Evolutionary conservation across 129 eudicot genomes (phyloP).

Genomic region (Chrysanthemum makinoi): DNA sequence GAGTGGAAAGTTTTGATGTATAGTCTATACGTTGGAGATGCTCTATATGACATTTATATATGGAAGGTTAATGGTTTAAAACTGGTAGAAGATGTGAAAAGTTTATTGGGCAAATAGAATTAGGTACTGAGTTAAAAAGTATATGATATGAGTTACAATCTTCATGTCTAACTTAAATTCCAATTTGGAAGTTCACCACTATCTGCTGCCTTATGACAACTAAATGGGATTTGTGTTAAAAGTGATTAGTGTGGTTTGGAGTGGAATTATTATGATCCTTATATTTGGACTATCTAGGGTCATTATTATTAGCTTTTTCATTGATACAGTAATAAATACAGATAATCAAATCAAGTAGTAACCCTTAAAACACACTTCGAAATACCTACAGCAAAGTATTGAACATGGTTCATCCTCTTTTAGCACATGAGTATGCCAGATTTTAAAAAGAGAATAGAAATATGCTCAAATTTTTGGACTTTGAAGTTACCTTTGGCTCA

Average conservation of each 20-base stretch:
- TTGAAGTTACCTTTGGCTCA: constrained; percentile 8
- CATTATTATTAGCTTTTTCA: too few species aligned
- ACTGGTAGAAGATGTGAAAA: neutral
- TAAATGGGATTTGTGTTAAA: neutral
- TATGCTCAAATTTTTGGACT: neutral
- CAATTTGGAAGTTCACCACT: neutral
- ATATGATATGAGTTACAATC: too few species aligned
- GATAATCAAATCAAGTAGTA: too few species aligned
- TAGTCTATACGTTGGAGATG: too few species aligned
- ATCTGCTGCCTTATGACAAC: neutral
- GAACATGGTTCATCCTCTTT: neutral
- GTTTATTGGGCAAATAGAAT: constrained; percentile 10
- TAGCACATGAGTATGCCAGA: neutral
- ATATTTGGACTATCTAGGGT: neutral
- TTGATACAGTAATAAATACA: too few species aligned
- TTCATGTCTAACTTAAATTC: too few species aligned
- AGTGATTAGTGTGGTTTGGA: neutral
- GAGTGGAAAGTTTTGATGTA: neutral
- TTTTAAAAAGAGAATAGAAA: neutral
- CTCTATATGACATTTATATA: constrained; percentile 3
- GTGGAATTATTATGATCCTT: neutral
- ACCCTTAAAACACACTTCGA: too few species aligned
- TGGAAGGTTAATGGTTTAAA: neutral
- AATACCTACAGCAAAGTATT: neutral
- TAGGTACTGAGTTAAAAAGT: neutral